These are phyloP conservation scores for Suillus clintonianus DNA, from an alignment of 768 basidiomycete genomes.

Conservation along the genomic window DNA sequence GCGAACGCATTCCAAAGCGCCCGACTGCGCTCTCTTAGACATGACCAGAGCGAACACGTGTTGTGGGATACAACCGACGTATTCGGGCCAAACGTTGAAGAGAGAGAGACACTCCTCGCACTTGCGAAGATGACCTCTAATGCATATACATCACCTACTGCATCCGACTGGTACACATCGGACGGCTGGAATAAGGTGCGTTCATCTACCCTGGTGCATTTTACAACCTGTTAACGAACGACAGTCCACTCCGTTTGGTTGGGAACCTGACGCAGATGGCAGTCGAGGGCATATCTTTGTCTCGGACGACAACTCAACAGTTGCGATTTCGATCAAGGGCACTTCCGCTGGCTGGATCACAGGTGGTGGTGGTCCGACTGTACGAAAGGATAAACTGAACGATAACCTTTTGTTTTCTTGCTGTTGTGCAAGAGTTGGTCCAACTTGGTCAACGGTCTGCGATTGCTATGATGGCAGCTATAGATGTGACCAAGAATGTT, in stretches of 20 bases:
- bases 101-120: conserved; percentile 68
- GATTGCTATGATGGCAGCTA: conserved; percentile 76
- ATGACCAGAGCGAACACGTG: conserved; percentile 40
- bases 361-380: conserved; percentile 79
- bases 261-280: conserved; percentile 88
- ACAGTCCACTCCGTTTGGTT: conserved; percentile 79
- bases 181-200: conserved; percentile 64
- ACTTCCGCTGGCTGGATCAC: conserved; percentile 74
- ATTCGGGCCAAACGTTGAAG: conserved; percentile 67
- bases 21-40: conserved; percentile 38
- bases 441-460: conserved; percentile 93
- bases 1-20: conserved; percentile 32
- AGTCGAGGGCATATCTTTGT: conserved; percentile 92
- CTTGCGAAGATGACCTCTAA: conserved; percentile 92
- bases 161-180: conserved; percentile 72
- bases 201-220: conserved; percentile 1
- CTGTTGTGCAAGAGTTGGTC: conserved; percentile 94
- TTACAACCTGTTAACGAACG: not conserved
- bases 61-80: conserved; percentile 71
- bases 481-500: conserved; percentile 79
- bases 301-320: conserved; percentile 79
- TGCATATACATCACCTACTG: conserved; percentile 61
- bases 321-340: conserved; percentile 91
- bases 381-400: conserved; percentile 88
- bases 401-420: conserved; percentile 96